Conservation (phyloP, 2,329 filamentous ascomycete genomes). For the Colletotrichum sp. region DNA sequence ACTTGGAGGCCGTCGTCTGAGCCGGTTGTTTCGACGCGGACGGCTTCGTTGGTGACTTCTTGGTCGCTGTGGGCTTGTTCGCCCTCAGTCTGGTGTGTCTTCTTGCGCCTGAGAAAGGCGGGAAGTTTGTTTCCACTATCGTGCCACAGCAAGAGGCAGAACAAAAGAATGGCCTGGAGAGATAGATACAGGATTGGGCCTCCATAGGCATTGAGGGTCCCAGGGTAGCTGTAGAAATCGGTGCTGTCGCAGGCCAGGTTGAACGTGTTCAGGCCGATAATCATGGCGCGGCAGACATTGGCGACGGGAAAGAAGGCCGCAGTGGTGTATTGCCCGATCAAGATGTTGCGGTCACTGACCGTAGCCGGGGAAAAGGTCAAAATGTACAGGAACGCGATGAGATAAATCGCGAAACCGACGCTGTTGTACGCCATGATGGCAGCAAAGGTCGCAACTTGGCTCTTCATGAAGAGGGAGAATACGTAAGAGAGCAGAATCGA, state of each 20-base stretch:
- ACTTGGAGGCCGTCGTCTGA: constrained; percentile 73
- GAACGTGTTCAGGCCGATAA: constrained; percentile 83
- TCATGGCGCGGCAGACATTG: constrained; percentile 74
- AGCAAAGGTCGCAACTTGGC: constrained; percentile 84
- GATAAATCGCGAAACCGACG: constrained; percentile 72
- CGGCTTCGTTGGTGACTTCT: constrained; percentile 69
- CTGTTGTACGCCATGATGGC: constrained; percentile 81
- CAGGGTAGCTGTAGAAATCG: constrained; percentile 70
- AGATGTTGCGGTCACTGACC: constrained; percentile 65
- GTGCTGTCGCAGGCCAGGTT: constrained; percentile 75
- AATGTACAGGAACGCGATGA: constrained; percentile 68
- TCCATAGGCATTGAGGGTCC: constrained; percentile 75
- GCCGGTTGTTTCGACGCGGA: constrained; percentile 54
- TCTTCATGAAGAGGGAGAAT: constrained; percentile 78
- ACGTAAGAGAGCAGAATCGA: constrained; percentile 80
- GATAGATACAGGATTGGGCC: constrained; percentile 85
- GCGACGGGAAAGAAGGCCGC: constrained; percentile 77
- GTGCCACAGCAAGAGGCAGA: constrained; percentile 76
- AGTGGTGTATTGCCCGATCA: constrained; percentile 80
- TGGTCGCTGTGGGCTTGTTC: constrained; percentile 45
- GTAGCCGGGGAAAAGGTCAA: constrained; percentile 54
- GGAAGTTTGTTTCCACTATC: constrained; percentile 68
- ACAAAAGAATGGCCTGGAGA: constrained; percentile 73
- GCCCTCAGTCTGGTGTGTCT: constrained; percentile 47
- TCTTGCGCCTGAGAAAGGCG: background rate